Evolutionary conservation across 768 basidiomycete species (phyloP).

Genomic region (Hericium coralloides): DNA sequence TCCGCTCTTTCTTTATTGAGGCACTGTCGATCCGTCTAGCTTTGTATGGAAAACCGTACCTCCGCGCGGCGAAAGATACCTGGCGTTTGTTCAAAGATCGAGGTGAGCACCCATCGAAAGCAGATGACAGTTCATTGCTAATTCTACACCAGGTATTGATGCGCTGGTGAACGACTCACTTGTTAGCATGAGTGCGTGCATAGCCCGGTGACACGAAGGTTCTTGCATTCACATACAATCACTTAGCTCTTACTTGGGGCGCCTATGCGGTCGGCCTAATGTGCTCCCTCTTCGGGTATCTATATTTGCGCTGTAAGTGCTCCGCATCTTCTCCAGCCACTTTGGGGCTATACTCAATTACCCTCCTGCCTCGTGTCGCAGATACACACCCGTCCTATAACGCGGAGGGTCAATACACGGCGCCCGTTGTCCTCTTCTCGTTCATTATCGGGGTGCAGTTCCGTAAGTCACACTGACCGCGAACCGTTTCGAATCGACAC

Average conservation of each 20-base stretch:
- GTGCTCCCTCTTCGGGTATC: slow-evolving; percentile 65
- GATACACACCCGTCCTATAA: slow-evolving; percentile 75
- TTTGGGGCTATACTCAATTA: neutral
- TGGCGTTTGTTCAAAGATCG: slow-evolving; percentile 72
- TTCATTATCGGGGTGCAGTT: slow-evolving; percentile 74
- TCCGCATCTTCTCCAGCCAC: neutral
- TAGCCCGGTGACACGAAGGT: neutral
- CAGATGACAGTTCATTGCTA: neutral
- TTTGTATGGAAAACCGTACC: slow-evolving; percentile 78
- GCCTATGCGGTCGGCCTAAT: slow-evolving; percentile 69
- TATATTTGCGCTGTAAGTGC: slow-evolving; percentile 61
- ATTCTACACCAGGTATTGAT: slow-evolving; percentile 39
- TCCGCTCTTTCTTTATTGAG: neutral
- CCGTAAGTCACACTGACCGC: slow-evolving; percentile 36
- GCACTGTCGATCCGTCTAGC: slow-evolving; percentile 29
- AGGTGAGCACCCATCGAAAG: slow-evolving; percentile 27
- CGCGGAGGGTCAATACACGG: slow-evolving; percentile 63
- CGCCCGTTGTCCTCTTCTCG: slow-evolving; percentile 67
- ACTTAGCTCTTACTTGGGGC: slow-evolving; percentile 65
- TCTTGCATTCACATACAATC: neutral
- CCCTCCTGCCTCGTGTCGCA: slow-evolving; percentile 19
- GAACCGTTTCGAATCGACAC: slow-evolving; percentile 1
- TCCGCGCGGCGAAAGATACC: slow-evolving; percentile 75
- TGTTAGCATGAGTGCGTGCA: slow-evolving; percentile 61
- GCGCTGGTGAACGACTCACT: slow-evolving; percentile 79